phyloP scores from a whole-genome alignment of 2,329 filamentous ascomycete genomes.

The Fusarium domesticum region DNA sequence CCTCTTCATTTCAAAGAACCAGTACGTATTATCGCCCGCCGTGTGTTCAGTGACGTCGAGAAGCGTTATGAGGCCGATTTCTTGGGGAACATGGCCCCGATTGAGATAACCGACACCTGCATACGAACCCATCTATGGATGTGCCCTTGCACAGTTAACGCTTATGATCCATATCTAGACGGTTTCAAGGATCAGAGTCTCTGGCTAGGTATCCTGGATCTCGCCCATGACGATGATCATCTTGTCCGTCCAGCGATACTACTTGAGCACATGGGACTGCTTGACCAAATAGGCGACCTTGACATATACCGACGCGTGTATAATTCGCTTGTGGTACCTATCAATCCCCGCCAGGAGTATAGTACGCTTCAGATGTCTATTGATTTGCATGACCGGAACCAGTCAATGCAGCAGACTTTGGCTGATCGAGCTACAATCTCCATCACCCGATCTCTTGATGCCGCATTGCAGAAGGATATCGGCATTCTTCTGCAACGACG shows the following conservation, averaged over 20 bases:
- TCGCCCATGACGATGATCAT: constrained; percentile 22
- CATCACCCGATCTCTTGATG: constrained; percentile 1
- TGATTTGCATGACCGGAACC: not conserved
- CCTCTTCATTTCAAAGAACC: constrained; percentile 12
- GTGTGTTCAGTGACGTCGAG: constrained; percentile 16
- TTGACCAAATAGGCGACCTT: too few species aligned
- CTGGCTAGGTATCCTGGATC: constrained; percentile 22
- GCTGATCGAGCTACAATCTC: not conserved
- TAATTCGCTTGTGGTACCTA: constrained; percentile 12
- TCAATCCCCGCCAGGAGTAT: constrained; percentile 12
- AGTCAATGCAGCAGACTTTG: too few species aligned
- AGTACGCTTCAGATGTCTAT: not conserved
- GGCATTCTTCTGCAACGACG: constrained; percentile 19
- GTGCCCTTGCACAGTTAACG: constrained; percentile 18
- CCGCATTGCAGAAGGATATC: constrained; percentile 10
- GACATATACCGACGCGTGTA: constrained; percentile 20
- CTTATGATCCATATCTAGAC: not conserved
- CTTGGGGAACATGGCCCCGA: constrained; percentile 14
- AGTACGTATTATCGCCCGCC: constrained; percentile 15
- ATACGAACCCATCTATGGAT: constrained; percentile 18
- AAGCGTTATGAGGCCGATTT: constrained; percentile 18
- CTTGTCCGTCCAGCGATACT: constrained; percentile 21
- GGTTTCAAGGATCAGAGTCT: not conserved
- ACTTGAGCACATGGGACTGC: constrained; percentile 20
- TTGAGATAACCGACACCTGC: constrained; percentile 22